Conservation (phyloP, 768 basidiomycete species). For the Lactarius psammicola region DNA sequence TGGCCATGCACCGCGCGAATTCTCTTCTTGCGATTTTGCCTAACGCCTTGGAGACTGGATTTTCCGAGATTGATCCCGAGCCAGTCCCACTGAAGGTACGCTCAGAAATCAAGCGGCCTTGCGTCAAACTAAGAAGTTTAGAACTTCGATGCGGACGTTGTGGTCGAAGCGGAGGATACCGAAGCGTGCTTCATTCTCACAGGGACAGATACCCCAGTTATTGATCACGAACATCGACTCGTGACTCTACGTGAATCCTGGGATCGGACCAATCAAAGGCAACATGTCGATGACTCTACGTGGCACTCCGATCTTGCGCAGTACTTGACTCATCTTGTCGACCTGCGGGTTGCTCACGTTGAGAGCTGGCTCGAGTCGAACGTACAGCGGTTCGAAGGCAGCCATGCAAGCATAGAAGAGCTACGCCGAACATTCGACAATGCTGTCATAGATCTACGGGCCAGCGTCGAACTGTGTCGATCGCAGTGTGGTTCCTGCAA, state of each 20-base stretch:
- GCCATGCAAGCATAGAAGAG: neutral
- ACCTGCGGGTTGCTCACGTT: neutral
- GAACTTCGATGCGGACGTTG: neutral
- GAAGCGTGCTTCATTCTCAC: neutral
- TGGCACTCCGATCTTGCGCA: neutral
- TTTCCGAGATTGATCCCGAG: neutral
- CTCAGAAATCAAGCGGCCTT: neutral
- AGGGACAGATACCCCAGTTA: neutral
- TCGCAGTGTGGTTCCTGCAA: neutral
- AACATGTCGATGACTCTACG: neutral
- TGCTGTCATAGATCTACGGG: neutral
- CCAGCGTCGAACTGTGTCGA: neutral
- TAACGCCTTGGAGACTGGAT: neutral
- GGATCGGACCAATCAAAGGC: neutral
- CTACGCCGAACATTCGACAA: neutral
- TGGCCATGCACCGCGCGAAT: neutral
- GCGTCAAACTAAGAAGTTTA: neutral
- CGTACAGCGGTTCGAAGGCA: neutral
- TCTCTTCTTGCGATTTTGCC: neutral
- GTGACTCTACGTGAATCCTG: neutral
- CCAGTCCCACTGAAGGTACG: neutral
- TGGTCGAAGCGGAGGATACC: neutral
- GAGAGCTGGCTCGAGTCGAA: neutral
- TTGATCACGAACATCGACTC: neutral
- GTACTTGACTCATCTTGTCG: neutral